Conservation (phyloP, 352 stramenopile species). For the Phytophthora pistaciae region DNA sequence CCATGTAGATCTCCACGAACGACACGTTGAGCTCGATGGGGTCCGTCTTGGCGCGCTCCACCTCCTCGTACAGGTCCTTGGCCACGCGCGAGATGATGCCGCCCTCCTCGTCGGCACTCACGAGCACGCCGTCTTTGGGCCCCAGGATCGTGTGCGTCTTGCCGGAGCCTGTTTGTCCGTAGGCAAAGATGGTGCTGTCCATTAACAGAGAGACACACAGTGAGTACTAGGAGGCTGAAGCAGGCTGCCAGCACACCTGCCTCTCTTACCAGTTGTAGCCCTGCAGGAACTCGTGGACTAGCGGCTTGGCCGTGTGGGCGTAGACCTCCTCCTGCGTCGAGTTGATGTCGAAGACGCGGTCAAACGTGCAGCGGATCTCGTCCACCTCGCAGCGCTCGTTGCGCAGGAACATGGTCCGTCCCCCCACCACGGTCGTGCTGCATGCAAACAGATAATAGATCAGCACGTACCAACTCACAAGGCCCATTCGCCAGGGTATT, state of each 20-base stretch:
- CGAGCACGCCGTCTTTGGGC: conserved; percentile 66
- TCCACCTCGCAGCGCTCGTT: conserved; percentile 79
- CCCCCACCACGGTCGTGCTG: conserved; percentile 67
- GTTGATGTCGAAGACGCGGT: conserved; percentile 70
- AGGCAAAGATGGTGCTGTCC: conserved; percentile 87
- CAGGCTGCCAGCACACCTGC: not conserved
- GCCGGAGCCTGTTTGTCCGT: conserved; percentile 91
- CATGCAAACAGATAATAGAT: not conserved
- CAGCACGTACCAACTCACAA: not conserved
- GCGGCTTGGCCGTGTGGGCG: conserved; percentile 67
- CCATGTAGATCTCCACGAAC: conserved; percentile 92
- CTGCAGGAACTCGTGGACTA: conserved; percentile 73
- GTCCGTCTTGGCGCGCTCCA: conserved; percentile 36
- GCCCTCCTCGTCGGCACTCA: conserved; percentile 67
- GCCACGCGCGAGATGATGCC: conserved; percentile 71
- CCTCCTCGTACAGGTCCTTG: conserved; percentile 56
- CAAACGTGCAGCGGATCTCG: conserved; percentile 80
- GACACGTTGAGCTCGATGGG: conserved; percentile 68
- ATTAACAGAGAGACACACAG: not conserved
- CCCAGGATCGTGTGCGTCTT: conserved; percentile 93
- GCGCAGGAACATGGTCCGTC: conserved; percentile 65
- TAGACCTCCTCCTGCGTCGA: conserved; percentile 79
- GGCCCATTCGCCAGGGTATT: not conserved
- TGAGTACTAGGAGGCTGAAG: not conserved
- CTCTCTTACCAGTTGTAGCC: conserved; percentile 74